Conservation (phyloP, 2,329 filamentous ascomycete species). For the Harringtonia aguacate region DNA sequence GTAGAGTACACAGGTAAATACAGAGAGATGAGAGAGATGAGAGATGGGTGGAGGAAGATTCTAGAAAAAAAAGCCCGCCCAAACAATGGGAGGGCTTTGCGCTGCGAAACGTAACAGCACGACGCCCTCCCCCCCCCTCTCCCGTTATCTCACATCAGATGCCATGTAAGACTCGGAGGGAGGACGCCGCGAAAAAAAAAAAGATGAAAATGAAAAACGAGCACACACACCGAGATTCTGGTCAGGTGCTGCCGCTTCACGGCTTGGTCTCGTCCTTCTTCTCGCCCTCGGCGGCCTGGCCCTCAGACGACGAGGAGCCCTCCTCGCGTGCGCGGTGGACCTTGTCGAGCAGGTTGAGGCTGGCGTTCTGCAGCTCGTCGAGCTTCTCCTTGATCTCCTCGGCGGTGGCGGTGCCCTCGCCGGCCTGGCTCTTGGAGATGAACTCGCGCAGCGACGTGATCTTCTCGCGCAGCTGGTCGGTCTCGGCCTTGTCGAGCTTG, state of each 20-base stretch:
- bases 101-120: too few relatives aligned
- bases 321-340: conserved; percentile 93
- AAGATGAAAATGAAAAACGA: neutral
- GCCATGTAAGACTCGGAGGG: too few relatives aligned
- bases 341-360: conserved; percentile 97
- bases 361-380: conserved; percentile 92
- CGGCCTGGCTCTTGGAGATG: conserved; percentile 87
- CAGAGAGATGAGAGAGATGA: too few relatives aligned
- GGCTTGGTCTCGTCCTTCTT: conserved; percentile 68
- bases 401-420: conserved; percentile 75
- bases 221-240: too few relatives aligned
- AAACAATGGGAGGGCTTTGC: too few relatives aligned
- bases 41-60: too few relatives aligned
- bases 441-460: conserved; percentile 76
- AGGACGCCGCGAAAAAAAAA: neutral
- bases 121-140: too few relatives aligned
- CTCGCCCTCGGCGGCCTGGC: conserved; percentile 50
- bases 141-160: too few relatives aligned
- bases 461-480: conserved; percentile 89
- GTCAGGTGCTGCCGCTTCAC: too few relatives aligned
- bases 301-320: conserved; percentile 39
- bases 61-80: too few relatives aligned
- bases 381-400: conserved; percentile 98
- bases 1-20: too few relatives aligned
- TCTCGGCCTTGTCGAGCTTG: conserved; percentile 93